phyloP scores from a whole-genome alignment of 1,284 basidiomycete species.

The Marasmius tenuissimus region DNA sequence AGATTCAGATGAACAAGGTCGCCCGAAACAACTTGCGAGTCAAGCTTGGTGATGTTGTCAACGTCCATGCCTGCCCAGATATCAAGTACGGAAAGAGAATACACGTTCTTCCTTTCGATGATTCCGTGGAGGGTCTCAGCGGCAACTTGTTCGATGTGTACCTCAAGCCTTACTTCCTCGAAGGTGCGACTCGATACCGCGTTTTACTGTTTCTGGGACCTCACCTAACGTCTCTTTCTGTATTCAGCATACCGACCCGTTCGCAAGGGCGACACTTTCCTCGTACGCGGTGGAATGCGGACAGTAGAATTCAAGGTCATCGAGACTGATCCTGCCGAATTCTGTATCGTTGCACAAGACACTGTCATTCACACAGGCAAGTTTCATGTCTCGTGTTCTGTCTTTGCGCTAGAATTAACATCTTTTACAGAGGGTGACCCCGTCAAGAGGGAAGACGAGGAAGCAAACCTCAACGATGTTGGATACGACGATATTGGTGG shows the following conservation, averaged over 20 bases:
- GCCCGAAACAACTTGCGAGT: constrained; percentile 98
- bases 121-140: constrained; percentile 96
- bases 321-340: constrained; percentile 93
- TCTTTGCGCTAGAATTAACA: constrained; percentile 21
- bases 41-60: constrained; percentile 95
- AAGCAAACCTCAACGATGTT: constrained; percentile 94
- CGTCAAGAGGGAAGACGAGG: constrained; percentile 98
- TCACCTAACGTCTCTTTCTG: background rate
- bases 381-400: constrained; percentile 17
- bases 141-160: constrained; percentile 99
- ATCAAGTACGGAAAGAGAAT: constrained; percentile 99
- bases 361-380: constrained; percentile 91
- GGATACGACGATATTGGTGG: constrained; percentile 99
- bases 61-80: constrained; percentile 94
- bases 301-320: constrained; percentile 99
- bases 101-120: constrained; percentile 96
- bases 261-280: constrained; percentile 97
- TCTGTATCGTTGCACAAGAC: constrained; percentile 96
- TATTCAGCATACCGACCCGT: constrained; percentile 87
- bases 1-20: constrained; percentile 99
- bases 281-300: constrained; percentile 96
- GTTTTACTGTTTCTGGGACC: background rate
- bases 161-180: constrained; percentile 99
- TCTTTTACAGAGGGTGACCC: constrained; percentile 87
- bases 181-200: constrained; percentile 49